Base-by-base conservation (phyloP, 164 flowering plant species). In the Cinnamomum micranthum region DNA sequence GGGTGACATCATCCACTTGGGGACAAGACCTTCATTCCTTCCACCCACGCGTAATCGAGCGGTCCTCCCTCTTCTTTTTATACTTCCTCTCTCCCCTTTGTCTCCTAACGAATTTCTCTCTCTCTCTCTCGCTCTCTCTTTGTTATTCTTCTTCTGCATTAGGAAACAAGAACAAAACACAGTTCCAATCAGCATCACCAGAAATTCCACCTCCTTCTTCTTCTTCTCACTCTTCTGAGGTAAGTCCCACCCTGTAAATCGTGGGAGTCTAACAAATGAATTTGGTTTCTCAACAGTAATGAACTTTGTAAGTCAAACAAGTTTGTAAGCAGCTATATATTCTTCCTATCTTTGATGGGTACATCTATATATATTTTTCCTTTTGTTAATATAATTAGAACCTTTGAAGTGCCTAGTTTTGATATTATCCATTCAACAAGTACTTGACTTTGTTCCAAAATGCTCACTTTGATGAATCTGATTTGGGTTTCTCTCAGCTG, bases 21-120 rank as follows among this genome's bases (percentile, higher is more conserved):
- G 85, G 71, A n/a, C 17, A 80, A 84, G 74, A 66, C 74, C 78
- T 62, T 73, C 69, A 64, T 71, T 55, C 65, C 19, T 73, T 75
- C 70, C 77, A 75, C 69, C 85, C 88, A 85, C 81, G 88, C 88
- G 88, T 83, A 81, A 80, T 80, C 65, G 79, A 81, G 86, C 83
- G 86, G 83, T 80, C 86, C 76, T 77, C 62, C 72, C 50, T 11
- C 62, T 28, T 68, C 60, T 55, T 55, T 55, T 55, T 55, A 55
- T 55, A 55, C 60, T 55, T 55, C 60, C 20, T 55, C n/a, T 55
- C 60, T 14, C 2, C 20, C 20, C 60, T 55, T 41, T 55, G 15
- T 55, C 60, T 55, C 59, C 6, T 55, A 15, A 15, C 60, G 17
- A 15, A 14, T 55, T 6, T 55, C 60, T 55, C 60, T 55, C 60